Evolutionary conservation across 2,329 filamentous ascomycete genomes (phyloP).

Genomic region (Blastomyces emzantsi): DNA sequence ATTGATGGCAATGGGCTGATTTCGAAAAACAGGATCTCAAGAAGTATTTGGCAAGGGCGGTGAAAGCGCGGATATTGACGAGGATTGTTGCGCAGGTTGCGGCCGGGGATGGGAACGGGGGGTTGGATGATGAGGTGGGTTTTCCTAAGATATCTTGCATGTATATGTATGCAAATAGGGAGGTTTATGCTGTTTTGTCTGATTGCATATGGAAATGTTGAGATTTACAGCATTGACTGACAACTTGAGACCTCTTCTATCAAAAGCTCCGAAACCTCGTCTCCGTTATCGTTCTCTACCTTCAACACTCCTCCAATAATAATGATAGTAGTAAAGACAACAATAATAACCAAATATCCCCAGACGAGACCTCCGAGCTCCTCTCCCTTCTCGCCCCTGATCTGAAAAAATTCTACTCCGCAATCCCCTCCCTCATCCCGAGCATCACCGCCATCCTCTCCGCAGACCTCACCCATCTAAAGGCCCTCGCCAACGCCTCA

Average conservation of each 20-base stretch:
- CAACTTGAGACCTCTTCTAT: background rate
- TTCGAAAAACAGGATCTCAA: conserved; percentile 28
- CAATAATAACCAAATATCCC: conserved; percentile 10
- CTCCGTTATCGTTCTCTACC: conserved; percentile 31
- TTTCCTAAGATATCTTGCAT: background rate
- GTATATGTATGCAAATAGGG: background rate
- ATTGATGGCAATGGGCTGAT: background rate
- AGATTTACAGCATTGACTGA: background rate
- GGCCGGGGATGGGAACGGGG: conserved; percentile 25
- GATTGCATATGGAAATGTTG: background rate
- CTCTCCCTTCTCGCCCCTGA: conserved; percentile 29
- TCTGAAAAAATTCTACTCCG: conserved; percentile 28
- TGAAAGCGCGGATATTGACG: conserved; percentile 29
- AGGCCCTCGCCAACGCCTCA: conserved; percentile 6
- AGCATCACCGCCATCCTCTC: conserved; percentile 11
- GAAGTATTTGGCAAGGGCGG: conserved; percentile 24
- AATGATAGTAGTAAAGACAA: conserved; percentile 3
- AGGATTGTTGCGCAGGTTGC: conserved; percentile 26
- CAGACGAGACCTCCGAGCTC: conserved; percentile 17
- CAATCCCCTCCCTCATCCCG: conserved; percentile 12
- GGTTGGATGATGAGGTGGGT: conserved; percentile 7
- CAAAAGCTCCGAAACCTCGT: conserved; percentile 29
- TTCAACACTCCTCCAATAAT: conserved; percentile 22
- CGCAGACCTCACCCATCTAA: conserved; percentile 12
- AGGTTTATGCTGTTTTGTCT: background rate